Evolutionary conservation across 2,329 filamentous ascomycete genomes (phyloP).

Genomic region (Botrytis squamosa): DNA sequence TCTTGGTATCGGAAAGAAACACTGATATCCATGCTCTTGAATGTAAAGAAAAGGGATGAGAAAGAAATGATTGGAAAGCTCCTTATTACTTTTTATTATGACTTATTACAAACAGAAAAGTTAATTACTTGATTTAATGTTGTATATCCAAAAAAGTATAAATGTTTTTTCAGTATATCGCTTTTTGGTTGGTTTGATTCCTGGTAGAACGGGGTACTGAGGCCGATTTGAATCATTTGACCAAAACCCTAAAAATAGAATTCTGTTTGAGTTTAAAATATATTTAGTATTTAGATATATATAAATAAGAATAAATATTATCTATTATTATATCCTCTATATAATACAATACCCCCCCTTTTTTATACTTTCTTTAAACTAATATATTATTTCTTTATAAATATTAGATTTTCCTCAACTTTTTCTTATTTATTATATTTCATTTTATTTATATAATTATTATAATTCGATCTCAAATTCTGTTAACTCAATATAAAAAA

Average conservation of each 20-base stretch:
- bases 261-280: accelerated
- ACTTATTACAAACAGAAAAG: neutral
- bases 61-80: neutral
- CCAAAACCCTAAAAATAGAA: no score
- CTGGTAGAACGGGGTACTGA: no score
- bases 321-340: no score
- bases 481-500: no score
- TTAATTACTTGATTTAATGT: neutral
- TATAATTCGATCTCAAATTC: accelerated
- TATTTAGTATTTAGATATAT: no score
- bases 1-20: neutral
- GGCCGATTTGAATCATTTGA: no score
- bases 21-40: neutral
- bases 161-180: neutral
- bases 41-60: neutral
- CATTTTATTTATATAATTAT: no score
- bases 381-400: no score
- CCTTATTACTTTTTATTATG: neutral
- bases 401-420: accelerated
- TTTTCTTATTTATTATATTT: no score
- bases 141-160: neutral
- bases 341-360: no score
- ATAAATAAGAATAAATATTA: no score
- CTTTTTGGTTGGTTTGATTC: neutral
- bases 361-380: no score